Evolutionary conservation across 306 rosid genomes (phyloP).

Genomic region (Sindora glabra): DNA sequence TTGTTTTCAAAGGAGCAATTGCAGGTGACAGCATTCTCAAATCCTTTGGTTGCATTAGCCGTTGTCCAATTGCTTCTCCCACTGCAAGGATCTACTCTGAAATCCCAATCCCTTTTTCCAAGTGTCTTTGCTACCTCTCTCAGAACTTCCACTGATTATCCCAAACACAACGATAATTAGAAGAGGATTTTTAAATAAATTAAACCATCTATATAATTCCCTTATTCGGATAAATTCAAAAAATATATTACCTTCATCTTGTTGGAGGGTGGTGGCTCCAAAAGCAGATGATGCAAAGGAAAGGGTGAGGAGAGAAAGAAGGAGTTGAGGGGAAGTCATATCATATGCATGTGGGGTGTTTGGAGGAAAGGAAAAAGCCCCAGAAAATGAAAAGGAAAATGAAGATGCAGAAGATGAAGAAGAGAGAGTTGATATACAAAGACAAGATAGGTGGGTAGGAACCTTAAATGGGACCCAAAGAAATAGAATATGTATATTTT

Average conservation of each 20-base stretch:
- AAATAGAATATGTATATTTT: too few relatives aligned
- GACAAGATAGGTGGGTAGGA: too few relatives aligned
- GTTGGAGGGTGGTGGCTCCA: background rate
- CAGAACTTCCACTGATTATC: conserved; percentile 30
- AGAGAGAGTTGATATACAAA: too few relatives aligned
- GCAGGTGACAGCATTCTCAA: conserved; percentile 20
- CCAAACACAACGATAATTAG: background rate
- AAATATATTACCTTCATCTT: background rate
- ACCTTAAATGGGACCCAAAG: too few relatives aligned
- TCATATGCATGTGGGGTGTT: too few relatives aligned
- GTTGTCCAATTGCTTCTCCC: conserved; percentile 22
- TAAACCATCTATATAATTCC: too few relatives aligned
- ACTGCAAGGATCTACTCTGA: conserved; percentile 46
- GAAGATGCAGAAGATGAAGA: too few relatives aligned
- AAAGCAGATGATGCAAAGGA: background rate
- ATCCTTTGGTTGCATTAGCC: background rate
- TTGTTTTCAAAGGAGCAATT: conserved; percentile 12
- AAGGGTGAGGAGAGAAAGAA: background rate
- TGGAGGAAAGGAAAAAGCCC: too few relatives aligned
- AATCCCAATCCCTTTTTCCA: conserved; percentile 49
- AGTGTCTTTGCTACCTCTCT: conserved; percentile 28
- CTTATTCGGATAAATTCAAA: too few relatives aligned
- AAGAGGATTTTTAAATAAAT: too few relatives aligned
- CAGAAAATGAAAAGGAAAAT: too few relatives aligned
- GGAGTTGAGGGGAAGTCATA: too few relatives aligned